Evolutionary conservation across 352 stramenopile species (phyloP), one percentile per base, ranked within the genome.

Genomic region (Globisporangium takayamanum): DNA sequence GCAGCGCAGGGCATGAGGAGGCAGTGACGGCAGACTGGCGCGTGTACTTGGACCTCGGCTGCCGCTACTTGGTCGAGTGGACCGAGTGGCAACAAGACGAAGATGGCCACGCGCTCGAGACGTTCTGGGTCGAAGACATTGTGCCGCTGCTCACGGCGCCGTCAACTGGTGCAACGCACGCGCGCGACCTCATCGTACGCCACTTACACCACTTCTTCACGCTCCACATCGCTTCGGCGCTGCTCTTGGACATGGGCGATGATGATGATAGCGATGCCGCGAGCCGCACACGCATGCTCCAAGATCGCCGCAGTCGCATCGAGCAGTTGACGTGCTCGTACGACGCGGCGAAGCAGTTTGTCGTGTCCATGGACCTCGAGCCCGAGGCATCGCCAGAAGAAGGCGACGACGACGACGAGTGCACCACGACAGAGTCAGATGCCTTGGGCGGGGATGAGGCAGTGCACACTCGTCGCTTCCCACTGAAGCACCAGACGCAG

Each of bases 191-290:
- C 37, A n/a, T 78, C 14, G 48, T 79, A 30, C 71, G 60, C 20
- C 51, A 64, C 7, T 57, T 74, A 28, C 73, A 78, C 50, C 74
- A 87, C 49, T 83, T 80, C 33, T 84, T 83, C 26, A 50, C 80
- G 8, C 56, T 80, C 5, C 62, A 67, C 46, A 63, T 67, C 28
- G 69, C 66, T 18, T 65, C 39, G 48, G 6, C 28, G 55, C 36
- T 47, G 11, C 37, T 46, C 5, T 33, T 15, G 10, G 50, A 47
- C 1, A 15, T 6, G 0, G 37, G 11, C 7, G 37, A 18, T 30
- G 55, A 28, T 25, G 16, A 48, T 55, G 57, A 25, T 15, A 12
- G 8, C 4, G 16, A 37, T 8, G 30, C 47, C 6, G 25, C 3
- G 16, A n/a, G 52, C 16, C 18, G 12, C 18, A 18, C 39, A 42